phyloP scores from a whole-genome alignment of 2,329 filamentous ascomycete species.

The Penicillium aurantiogriseum region DNA sequence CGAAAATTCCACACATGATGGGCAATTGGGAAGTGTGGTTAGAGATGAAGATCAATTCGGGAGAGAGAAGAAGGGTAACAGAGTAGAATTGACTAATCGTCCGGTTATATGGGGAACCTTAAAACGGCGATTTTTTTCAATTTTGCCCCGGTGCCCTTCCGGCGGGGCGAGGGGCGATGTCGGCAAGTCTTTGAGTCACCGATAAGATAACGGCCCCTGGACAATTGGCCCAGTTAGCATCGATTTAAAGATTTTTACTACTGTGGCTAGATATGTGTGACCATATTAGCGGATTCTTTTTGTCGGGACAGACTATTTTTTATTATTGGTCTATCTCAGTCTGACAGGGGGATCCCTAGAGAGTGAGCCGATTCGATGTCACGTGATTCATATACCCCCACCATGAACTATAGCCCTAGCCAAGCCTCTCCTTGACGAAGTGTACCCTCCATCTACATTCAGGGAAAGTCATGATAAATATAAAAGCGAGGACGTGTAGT shows the following conservation, averaged over 20 bases:
- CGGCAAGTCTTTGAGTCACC: conserved; percentile 27
- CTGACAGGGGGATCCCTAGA: neutral
- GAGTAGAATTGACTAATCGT: conserved; percentile 22
- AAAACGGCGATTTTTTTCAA: conserved; percentile 18
- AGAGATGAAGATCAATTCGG: conserved; percentile 13
- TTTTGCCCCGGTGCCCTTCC: conserved; percentile 3
- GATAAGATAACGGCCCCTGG: conserved; percentile 50
- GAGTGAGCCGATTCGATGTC: neutral
- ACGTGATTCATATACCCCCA: neutral
- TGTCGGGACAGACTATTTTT: neutral
- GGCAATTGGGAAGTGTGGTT: conserved; percentile 24
- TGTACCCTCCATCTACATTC: neutral
- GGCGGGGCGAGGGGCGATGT: conserved; percentile 24
- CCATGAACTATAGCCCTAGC: neutral
- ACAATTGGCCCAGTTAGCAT: neutral
- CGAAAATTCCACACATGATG: conserved; percentile 96
- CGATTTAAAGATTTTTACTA: neutral
- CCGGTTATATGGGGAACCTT: conserved; percentile 17
- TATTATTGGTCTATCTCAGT: neutral
- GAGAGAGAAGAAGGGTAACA: conserved; percentile 6
- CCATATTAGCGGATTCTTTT: neutral
- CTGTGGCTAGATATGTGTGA: neutral
- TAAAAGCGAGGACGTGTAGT: neutral
- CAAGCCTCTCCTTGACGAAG: neutral
- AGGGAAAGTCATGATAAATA: neutral